Conservation (phyloP, 108 stramenopile genomes). For the Asterionellopsis glacialis region DNA sequence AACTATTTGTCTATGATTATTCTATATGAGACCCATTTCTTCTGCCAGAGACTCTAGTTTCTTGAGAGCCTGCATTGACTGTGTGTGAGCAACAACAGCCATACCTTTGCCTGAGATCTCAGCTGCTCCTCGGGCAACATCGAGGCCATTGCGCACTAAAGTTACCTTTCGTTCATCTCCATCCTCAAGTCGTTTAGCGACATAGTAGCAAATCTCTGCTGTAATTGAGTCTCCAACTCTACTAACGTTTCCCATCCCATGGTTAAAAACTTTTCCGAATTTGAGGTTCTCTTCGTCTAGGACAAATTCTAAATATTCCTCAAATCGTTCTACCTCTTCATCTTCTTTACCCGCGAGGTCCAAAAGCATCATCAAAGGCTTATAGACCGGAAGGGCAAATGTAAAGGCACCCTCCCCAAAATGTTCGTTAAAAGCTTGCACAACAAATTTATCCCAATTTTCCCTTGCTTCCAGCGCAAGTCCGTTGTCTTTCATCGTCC, state of each 20-base stretch:
- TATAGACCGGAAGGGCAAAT: slow-evolving; percentile 37
- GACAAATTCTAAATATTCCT: slow-evolving; percentile 54
- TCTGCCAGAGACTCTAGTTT: not conserved
- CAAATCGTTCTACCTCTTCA: slow-evolving; percentile 17
- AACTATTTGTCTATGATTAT: too few species aligned
- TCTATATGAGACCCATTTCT: too few species aligned
- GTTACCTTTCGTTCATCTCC: slow-evolving; percentile 7
- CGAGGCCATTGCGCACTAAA: slow-evolving; percentile 17
- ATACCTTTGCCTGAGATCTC: slow-evolving; percentile 1
- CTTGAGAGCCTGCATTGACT: not conserved
- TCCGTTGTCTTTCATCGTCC: slow-evolving; percentile 49
- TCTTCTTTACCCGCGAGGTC: slow-evolving; percentile 34
- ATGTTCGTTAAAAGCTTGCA: slow-evolving; percentile 36
- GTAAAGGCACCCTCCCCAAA: slow-evolving; percentile 42
- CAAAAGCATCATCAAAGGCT: slow-evolving; percentile 42
- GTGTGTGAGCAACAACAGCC: not conserved
- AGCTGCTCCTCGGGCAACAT: slow-evolving; percentile 10
- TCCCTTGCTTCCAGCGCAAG: slow-evolving; percentile 34
- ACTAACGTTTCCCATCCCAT: slow-evolving; percentile 12
- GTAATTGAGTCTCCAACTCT: slow-evolving; percentile 26
- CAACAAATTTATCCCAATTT: slow-evolving; percentile 29
- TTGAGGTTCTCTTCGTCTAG: slow-evolving; percentile 30
- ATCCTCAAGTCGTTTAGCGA: slow-evolving; percentile 14
- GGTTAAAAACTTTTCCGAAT: slow-evolving; percentile 19
- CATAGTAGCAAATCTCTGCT: slow-evolving; percentile 32